Conservation (phyloP, 108 stramenopile species). For the Chaetoceros muelleri region DNA sequence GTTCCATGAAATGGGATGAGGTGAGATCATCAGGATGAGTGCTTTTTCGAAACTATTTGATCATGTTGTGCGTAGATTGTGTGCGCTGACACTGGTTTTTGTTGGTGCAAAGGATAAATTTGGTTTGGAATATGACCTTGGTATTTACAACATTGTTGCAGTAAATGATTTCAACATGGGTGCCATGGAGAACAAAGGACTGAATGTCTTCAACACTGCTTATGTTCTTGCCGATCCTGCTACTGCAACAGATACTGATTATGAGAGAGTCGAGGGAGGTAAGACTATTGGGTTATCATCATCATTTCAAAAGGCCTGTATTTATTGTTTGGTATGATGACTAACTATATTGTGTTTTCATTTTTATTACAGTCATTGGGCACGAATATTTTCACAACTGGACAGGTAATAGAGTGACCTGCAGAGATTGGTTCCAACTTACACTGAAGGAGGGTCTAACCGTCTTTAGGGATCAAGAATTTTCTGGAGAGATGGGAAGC, state of each 20-base stretch:
- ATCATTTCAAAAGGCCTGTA: not conserved
- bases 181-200: constrained; percentile 95
- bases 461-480: constrained; percentile 92
- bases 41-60: too few relatives aligned
- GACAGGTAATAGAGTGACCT: constrained; percentile 95
- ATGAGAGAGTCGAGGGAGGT: constrained; percentile 84
- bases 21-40: too few relatives aligned
- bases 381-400: constrained; percentile 97
- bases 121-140: constrained; percentile 93
- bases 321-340: not conserved
- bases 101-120: too few relatives aligned
- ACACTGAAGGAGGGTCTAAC: constrained; percentile 98
- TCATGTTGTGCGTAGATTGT: too few relatives aligned
- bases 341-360: not conserved
- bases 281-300: too few relatives aligned
- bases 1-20: constrained; percentile 96
- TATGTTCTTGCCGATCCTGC: constrained; percentile 86
- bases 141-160: constrained; percentile 92
- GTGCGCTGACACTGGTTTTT: too few relatives aligned
- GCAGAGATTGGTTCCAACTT: constrained; percentile 98
- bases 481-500: constrained; percentile 85
- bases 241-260: constrained; percentile 89
- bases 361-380: constrained; percentile 58
- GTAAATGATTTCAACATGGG: constrained; percentile 90
- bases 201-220: constrained; percentile 95